Base-by-base conservation (phyloP, 1,284 basidiomycete species). In the Lentinula novae-zelandiae region DNA sequence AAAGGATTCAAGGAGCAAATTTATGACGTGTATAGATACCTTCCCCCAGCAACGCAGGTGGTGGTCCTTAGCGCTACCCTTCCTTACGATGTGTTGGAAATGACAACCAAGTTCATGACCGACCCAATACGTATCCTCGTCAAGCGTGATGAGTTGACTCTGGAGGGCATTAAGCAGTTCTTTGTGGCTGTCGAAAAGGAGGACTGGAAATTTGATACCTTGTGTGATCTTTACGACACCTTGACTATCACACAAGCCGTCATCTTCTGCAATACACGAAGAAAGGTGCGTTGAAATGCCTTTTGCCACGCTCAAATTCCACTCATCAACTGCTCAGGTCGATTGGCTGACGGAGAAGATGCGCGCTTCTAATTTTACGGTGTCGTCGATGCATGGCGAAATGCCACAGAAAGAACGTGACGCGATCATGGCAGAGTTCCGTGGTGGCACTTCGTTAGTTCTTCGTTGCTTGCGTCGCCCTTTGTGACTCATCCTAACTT, bases 101-200 rank as follows among this genome's bases (percentile, higher is more conserved):
- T 99, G 93, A 99, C 97, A 22, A 98, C 94, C 57, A 99, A 99
- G 79, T 99, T 99, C 82, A 99, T 99, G 97, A 98, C 95, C 54
- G 96, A 99, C 73, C 95, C 95, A 22, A 93, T 99, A 69, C 91
- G 96, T 59, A 98, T 99, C 71, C 89, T 99, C 65, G 97, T 99
- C 75, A 98, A 99, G 82, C 95, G 96, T 88, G 97, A 99, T 74
- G 97, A 99, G 77, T 84, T 99, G 81, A 99, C 97, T 53, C 83
- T 99, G 60, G 97, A 99, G 75, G 96, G 97, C 27, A 99, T 99
- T 82, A 99, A 98, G 75, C 97, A 99, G 73, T 99, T 99, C 83
- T 99, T 98, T 77, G 95, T 99, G 50, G 96, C 96, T 33, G 96
- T 99, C 61, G 97, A 99, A 78, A 98, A 98, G 81, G 97, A 99